Evolutionary conservation across 306 rosid species (phyloP).

Genomic region (Citrullus amarus): DNA sequence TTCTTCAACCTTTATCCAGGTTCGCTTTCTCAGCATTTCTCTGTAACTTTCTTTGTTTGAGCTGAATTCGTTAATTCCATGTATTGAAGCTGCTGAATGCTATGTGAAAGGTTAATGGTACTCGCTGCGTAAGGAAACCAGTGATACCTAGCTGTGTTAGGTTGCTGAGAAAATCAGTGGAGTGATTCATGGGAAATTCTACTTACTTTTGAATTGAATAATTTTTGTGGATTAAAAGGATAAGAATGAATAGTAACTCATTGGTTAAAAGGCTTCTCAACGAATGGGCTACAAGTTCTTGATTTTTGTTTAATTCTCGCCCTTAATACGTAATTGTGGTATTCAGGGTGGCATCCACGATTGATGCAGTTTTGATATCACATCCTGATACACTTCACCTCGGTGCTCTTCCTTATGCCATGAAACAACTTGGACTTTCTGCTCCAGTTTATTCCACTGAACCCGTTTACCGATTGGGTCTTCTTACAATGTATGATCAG

Average conservation of each 20-base stretch:
- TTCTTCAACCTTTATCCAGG: constrained; percentile 87
- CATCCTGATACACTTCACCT: constrained; percentile 91
- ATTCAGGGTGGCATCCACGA: constrained; percentile 63
- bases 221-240: background rate
- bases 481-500: constrained; percentile 92
- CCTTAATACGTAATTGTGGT: background rate
- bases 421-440: constrained; percentile 71
- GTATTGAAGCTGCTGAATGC: background rate
- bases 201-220: background rate
- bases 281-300: background rate
- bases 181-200: background rate
- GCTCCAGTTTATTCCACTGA: constrained; percentile 78
- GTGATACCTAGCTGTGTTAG: background rate
- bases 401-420: constrained; percentile 84
- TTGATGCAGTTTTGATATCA: constrained; percentile 82
- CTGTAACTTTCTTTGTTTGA: background rate
- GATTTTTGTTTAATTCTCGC: background rate
- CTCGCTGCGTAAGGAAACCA: background rate
- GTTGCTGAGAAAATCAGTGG: background rate
- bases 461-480: constrained; percentile 81
- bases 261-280: background rate
- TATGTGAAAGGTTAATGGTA: background rate
- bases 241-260: background rate
- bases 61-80: background rate
- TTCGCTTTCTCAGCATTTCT: constrained; percentile 13